Base-by-base conservation (phyloP, 177 flowering plant genomes). In the Vitis hybrid region DNA sequence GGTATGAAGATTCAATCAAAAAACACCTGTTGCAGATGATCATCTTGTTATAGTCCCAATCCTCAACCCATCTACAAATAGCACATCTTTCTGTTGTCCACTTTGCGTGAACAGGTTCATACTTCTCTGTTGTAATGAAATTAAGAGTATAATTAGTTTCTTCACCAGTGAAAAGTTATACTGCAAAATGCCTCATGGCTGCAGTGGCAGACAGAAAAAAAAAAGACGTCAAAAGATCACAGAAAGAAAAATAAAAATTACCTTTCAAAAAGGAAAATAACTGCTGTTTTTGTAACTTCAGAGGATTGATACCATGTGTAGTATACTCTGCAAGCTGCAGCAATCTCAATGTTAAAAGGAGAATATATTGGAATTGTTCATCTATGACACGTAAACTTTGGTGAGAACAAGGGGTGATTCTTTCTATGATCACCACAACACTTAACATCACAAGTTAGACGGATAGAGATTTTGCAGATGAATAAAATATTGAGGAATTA, bases 21-120 rank as follows among this genome's bases (percentile, higher is more conserved):
- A 70, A 65, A 51, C 51, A 96, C 99, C 97, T 86, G 76, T 89
- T 96, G 85, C 99, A 96, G 62, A 94, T 94, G 56, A 94, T 90
- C 65, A 96, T 93, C 82, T 93, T 96, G 74, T 96, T 93, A 71
- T 87, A 81, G 62, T 96, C 98, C 94, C 97, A 96, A 78, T 96
- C 99, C 78, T 91, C 97, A 65, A 89, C 92, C 99, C 99, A 96
- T 84, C 98, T 85, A 72, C 99, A 96, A 19, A 96, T 71, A 26
- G 98, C 99, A 87, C 99, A 96, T 56, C 97, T 82, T 71, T 96
- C 99, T 49, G 97, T 88, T 45, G 99, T 96, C 99, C 99, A 96
- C 82, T 92, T 96, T 62, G 89, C 89, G 82, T 59, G 6, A 34
- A 96, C 85, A 60, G 98, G 97, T 60, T 91, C 94, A 82, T 95